Conservation (phyloP, 73 alveolate species). For the Paramecium tetraurelia region DNA sequence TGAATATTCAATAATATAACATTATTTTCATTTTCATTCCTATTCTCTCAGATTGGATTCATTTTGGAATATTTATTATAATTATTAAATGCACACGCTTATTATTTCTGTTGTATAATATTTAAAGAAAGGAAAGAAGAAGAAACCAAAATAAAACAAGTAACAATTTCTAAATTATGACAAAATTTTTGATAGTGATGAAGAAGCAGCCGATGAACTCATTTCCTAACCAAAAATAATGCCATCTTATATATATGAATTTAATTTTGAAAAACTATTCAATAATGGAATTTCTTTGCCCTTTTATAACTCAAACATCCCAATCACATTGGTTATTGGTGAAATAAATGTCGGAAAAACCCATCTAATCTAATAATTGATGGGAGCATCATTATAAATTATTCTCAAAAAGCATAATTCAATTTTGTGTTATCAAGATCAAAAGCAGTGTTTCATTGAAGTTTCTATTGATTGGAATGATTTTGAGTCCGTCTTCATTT, state of each 20-base stretch:
- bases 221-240: not conserved
- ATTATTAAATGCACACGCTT: not conserved
- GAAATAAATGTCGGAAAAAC: not conserved
- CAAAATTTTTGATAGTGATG: constrained; percentile 20
- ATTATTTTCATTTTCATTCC: not conserved
- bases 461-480: not conserved
- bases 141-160: not conserved
- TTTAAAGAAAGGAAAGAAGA: not conserved
- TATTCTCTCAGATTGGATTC: not conserved
- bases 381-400: not conserved
- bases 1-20: not conserved
- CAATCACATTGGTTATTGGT: not conserved
- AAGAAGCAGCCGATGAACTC: not conserved
- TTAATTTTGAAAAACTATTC: constrained; percentile 4
- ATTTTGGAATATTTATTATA: not conserved
- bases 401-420: not conserved
- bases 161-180: not conserved
- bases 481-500: not conserved
- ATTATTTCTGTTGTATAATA: not conserved
- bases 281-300: not conserved
- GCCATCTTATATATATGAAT: not conserved
- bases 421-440: not conserved
- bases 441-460: not conserved
- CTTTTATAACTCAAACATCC: not conserved
- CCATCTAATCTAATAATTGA: not conserved